phyloP scores from a whole-genome alignment of 2,329 filamentous ascomycete species.

The Alternaria burnsii region DNA sequence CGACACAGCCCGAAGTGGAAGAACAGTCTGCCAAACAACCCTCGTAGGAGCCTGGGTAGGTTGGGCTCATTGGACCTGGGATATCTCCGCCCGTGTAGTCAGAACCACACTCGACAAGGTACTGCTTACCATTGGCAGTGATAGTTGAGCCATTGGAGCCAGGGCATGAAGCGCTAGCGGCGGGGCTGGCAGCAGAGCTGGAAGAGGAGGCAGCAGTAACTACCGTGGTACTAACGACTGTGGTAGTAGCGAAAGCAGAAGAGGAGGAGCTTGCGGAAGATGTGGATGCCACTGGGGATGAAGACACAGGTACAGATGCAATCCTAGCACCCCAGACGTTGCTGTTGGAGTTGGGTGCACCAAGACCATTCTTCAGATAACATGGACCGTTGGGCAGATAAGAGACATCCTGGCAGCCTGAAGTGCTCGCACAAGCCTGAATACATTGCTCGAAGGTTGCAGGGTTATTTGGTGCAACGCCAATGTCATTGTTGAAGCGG shows the following conservation, averaged over 20 bases:
- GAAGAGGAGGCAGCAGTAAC: neutral
- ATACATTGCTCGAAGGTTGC: conserved; percentile 13
- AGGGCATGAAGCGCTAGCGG: conserved; percentile 18
- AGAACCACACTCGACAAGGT: conserved; percentile 20
- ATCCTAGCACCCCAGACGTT: conserved; percentile 21
- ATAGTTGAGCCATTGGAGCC: conserved; percentile 8
- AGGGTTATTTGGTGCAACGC: conserved; percentile 6
- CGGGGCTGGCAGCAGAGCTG: neutral
- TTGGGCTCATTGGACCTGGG: conserved; percentile 1
- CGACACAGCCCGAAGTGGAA: conserved; percentile 24
- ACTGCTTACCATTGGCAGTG: conserved; percentile 1
- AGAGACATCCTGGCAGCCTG: conserved; percentile 15
- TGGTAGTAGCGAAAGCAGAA: neutral
- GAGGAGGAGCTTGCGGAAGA: conserved; percentile 4
- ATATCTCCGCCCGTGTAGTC: conserved; percentile 18
- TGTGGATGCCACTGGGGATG: neutral
- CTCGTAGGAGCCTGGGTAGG: conserved; percentile 24
- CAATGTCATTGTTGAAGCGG: conserved; percentile 12
- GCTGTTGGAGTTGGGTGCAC: conserved; percentile 10
- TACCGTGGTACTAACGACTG: neutral
- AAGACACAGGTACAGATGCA: neutral
- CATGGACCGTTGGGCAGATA: conserved; percentile 23
- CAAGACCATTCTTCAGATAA: conserved; percentile 20
- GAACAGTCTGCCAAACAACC: conserved; percentile 30
- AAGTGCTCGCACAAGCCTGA: conserved; percentile 9